phyloP scores from a whole-genome alignment of 2,329 filamentous ascomycete genomes.

The Decorospora gaudefroyi region DNA sequence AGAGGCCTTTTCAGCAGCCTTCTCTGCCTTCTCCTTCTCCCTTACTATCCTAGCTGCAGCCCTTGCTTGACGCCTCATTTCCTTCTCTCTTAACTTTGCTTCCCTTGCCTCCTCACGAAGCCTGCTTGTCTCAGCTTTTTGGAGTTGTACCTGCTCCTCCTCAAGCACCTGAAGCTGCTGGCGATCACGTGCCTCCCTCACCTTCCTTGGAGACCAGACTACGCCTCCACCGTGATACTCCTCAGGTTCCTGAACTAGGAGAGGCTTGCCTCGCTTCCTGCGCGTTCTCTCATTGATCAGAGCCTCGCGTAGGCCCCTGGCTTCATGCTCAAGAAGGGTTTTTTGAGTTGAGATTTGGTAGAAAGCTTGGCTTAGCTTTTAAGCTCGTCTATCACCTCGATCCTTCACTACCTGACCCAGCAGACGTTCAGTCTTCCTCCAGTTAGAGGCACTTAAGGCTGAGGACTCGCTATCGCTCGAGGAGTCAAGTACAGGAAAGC shows the following conservation, averaged over 20 bases:
- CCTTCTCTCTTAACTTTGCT: too few relatives aligned
- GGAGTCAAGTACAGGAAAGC: background rate
- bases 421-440: background rate
- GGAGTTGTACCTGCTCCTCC: constrained; percentile 2
- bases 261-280: constrained; percentile 5
- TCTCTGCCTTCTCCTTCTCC: too few relatives aligned
- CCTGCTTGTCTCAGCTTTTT: background rate
- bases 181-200: constrained; percentile 5
- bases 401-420: background rate
- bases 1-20: constrained; percentile 1
- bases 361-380: constrained; percentile 1
- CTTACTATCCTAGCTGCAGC: too few relatives aligned
- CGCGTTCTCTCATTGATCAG: constrained; percentile 6
- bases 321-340: constrained; percentile 7
- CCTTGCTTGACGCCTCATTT: too few relatives aligned
- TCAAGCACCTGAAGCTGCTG: background rate
- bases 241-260: constrained; percentile 4
- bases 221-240: constrained; percentile 10
- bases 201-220: constrained; percentile 11
- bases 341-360: constrained; percentile 3
- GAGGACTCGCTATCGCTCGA: constrained; percentile 3
- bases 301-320: constrained; percentile 3
- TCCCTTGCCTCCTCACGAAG: background rate
- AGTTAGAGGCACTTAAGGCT: constrained; percentile 1
- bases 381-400: background rate